Evolutionary conservation across 1,284 basidiomycete genomes (phyloP), one percentile per base, ranked within the genome.

Genomic region (Melampsora medusae): DNA sequence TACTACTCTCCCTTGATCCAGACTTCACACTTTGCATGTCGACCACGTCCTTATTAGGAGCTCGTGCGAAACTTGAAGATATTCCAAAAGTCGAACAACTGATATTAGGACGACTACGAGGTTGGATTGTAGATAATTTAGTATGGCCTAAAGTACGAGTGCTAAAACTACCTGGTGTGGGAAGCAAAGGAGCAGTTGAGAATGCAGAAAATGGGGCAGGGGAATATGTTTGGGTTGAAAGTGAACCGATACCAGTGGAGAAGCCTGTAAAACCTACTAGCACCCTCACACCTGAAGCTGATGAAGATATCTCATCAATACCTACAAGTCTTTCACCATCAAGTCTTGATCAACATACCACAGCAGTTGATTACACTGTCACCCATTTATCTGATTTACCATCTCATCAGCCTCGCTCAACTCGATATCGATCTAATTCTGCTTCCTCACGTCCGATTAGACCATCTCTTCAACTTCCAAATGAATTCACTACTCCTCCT

Each of bases 181-280:
- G 85, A 93, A 90, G 87, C 97, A 99, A 81, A 98, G 86, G 80
- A 99, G 97, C 60, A 93, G 89, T 78, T 95, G 97, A 81, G 98
- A 99, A 86, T 99, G 97, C 65, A 96, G 97, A 84, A 97, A 99
- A 62, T 97, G 97, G 53, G 99, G 89, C 80, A 99, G 99, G 71
- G 35, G 71, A 73, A 67, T 73, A 66, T 46, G 71, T 73, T 67
- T 73, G 71, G 71, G 71, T 73, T 5, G 71, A 73, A 59, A 64
- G 71, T 31, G 53, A 61, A 31, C 28, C 61, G 3, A 62, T 35
- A 12, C n/a, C 60, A n/a, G 35, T 38, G 3, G 25, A 48, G 4
- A 64, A 62, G 38, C 28, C 46, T 4, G 62, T 50, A 71, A 61
- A 71, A 10, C 48, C 61, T 14, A 71, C 50, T 49, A 46, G 46